Percentiles rank a stretch among this genome's conserved stretches.
phyloP scores from a whole-genome alignment of 2,329 filamentous ascomycete species.

The Neurospora crassa region DNA sequence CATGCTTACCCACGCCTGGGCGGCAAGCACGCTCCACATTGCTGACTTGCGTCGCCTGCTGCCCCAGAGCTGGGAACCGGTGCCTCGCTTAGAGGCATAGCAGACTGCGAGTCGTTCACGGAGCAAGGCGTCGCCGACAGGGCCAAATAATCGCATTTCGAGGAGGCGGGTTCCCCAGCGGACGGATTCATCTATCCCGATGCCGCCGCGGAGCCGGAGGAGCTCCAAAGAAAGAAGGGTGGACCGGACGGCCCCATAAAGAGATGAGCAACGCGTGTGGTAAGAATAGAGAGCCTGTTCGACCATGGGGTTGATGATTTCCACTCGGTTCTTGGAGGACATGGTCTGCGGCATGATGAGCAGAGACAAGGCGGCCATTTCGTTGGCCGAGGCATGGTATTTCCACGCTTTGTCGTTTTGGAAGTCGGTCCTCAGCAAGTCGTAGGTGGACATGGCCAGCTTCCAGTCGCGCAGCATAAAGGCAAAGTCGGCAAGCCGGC shows the following conservation, averaged over 20 bases:
- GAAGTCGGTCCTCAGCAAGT: conserved; percentile 80
- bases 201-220: conserved; percentile 67
- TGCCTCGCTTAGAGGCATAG: conserved; percentile 64
- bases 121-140: conserved; percentile 69
- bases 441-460: conserved; percentile 82
- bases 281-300: conserved; percentile 92
- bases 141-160: conserved; percentile 66
- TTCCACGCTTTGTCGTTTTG: conserved; percentile 95
- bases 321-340: conserved; percentile 66
- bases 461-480: conserved; percentile 98
- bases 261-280: conserved; percentile 68
- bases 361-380: conserved; percentile 84
- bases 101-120: conserved; percentile 80
- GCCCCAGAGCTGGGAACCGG: conserved; percentile 59
- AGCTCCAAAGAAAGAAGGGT: conserved; percentile 70
- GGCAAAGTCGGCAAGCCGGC: conserved; percentile 86
- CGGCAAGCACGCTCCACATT: conserved; percentile 76
- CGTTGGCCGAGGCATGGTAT: conserved; percentile 85
- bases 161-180: conserved; percentile 75
- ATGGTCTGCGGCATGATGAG: conserved; percentile 66
- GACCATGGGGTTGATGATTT: conserved; percentile 77
- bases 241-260: conserved; percentile 72
- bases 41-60: conserved; percentile 74
- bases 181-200: conserved; percentile 76
- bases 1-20: conserved; percentile 73